Evolutionary conservation across 73 alveolate species (phyloP).

Genomic region (Paramecium primaurelia): DNA sequence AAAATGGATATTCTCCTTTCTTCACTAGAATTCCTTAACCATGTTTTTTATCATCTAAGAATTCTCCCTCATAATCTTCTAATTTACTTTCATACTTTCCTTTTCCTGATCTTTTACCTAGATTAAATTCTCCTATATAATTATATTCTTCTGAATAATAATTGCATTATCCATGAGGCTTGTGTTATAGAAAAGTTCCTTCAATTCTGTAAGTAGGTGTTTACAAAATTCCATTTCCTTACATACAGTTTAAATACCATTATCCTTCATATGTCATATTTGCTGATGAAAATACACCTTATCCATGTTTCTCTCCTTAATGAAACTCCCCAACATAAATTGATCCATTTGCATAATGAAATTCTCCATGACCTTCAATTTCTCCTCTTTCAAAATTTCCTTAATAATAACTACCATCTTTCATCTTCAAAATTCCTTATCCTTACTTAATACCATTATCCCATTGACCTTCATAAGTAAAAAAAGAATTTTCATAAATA

Average conservation of each 20-base stretch:
- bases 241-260: constrained; percentile 5
- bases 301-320: constrained; percentile 46
- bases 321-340: constrained; percentile 49
- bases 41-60: constrained; percentile 33
- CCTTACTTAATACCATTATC: constrained; percentile 36
- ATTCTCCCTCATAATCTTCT: constrained; percentile 41
- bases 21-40: constrained; percentile 40
- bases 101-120: not conserved
- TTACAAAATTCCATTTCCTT: not conserved
- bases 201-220: not conserved
- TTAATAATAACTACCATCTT: constrained; percentile 60
- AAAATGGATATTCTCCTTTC: not conserved
- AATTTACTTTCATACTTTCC: not conserved
- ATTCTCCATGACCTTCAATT: constrained; percentile 48
- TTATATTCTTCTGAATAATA: not conserved
- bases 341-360: constrained; percentile 45
- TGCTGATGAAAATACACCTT: constrained; percentile 38
- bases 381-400: constrained; percentile 59
- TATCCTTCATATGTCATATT: not conserved
- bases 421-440: constrained; percentile 28
- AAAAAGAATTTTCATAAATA: constrained; percentile 35
- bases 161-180: constrained; percentile 29
- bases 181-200: not conserved
- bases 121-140: not conserved
- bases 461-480: constrained; percentile 51